Base-by-base conservation (phyloP, 768 basidiomycete genomes). In the Cyclocybe aegerita region DNA sequence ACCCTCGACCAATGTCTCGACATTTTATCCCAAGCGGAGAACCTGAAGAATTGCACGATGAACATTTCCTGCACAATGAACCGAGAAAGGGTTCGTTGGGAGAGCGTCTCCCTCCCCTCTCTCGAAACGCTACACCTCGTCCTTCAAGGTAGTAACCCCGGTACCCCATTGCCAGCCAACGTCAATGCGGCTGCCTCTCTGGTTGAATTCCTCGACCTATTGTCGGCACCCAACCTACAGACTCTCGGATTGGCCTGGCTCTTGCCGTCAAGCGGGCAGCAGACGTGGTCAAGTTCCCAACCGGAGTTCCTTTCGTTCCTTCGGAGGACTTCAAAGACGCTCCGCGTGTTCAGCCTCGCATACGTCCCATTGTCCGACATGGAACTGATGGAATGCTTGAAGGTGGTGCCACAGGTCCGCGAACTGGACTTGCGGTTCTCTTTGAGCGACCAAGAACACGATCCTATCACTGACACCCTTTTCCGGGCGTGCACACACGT, bases 361-460 rank as follows among this genome's bases (percentile, higher is more conserved):
- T 76, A 75, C 49, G 64, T 77, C 35, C 76, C 75, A 6, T 36
- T 76, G 40, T 60, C 64, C 12, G 70, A 72, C 46, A 43, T 42
- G 32, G 60, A 71, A 35, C 49, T 75, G 9, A 32, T 72, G 15
- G 58, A 61, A 17, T 68, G 62, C 47, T 52, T 79, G n/a, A 44
- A 50, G 29, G 54, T 54, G 14, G 47, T 74, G 12, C 65, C 70
- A 12, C 45, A 50, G 4, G 52, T 76, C 23, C 59, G 52, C 9
- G 50, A 58, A 33, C 56, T 77, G 41, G 63, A 66, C 30, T 54
- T 79, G 33, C 63, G 67, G 4, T 71, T 71, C 51, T 65, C 71
- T 3, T 48, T 72, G 23, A 63, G 57, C 46, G 70, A 68, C 39
- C 54, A 50, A 12, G 60, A 60, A 17, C 49, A 62, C 23, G 74